Evolutionary conservation across 208 protist genomes (phyloP), one percentile per base, ranked within the genome.

Genomic region (Crithidia expoeki): DNA sequence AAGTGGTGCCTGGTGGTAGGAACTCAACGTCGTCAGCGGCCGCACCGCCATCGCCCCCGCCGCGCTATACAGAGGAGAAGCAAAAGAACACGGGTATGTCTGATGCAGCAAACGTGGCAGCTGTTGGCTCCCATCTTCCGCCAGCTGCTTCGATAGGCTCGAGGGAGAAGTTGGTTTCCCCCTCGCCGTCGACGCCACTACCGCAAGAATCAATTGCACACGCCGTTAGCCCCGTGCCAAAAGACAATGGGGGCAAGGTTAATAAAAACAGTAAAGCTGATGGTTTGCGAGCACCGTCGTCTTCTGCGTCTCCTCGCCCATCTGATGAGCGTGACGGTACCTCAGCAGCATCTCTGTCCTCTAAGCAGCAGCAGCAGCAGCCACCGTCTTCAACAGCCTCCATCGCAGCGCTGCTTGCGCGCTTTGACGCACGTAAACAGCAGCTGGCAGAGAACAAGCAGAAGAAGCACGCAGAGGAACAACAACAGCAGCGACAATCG

Each of bases 361-460:
- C n/a, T n/a, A n/a, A n/a, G 4, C 11, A 59, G 14, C 53, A 38
- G 33, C 32, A 0, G 3, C 56, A 40, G 34, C 33, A 30, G 21
- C 56, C 56, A 4, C 28, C 58, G n/a, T 38, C 58, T 1, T 64
- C 58, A 1, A 34, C 63, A 17, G 25, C 74, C 3, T 75, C 82
- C 4, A 76, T 91, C 28, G 68, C 68, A 1, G 72, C 75, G 16
- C 61, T 91, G 30, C 73, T 91, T 49, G 67, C 80, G 16, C 60
- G 68, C 28, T 91, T 86, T 47, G 85, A 91, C 50, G 66, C 55
- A 19, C 75, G 79, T 36, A 91, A 91, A 65, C 79, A 80, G 62
- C 80, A 60, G 14, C 49, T 76, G 16, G 60, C 56, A 27, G 70
- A 68, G 21, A 55, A 23, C 17, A 76, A 64, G 61, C 49, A 44